Conservation (phyloP, 345 rosid species). For the Anastatica hierochuntica region DNA sequence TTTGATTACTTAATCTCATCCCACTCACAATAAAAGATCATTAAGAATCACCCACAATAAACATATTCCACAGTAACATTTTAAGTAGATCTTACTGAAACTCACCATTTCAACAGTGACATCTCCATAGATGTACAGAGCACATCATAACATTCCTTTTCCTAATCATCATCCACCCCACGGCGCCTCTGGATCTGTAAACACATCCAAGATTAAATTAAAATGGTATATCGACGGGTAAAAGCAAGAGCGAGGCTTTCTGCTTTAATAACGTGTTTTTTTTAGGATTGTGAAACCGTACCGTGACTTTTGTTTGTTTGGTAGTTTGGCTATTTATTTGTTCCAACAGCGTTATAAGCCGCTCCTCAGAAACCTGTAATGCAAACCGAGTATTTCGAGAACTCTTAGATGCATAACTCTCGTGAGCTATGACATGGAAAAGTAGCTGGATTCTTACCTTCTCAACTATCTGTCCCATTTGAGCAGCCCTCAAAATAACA, state of each 20-base stretch:
- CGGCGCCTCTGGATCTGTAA: constrained; percentile 93
- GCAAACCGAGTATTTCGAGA: neutral
- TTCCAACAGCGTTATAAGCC: constrained; percentile 77
- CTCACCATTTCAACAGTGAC: constrained; percentile 6
- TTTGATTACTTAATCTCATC: constrained; percentile 3
- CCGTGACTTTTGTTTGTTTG: constrained; percentile 92
- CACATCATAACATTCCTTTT: constrained; percentile 1
- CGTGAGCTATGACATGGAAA: no score
- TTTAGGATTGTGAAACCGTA: constrained; percentile 22
- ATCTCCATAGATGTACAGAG: constrained; percentile 15
- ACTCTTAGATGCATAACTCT: constrained; percentile 2
- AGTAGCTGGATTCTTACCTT: constrained; percentile 70
- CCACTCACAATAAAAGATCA: no score
- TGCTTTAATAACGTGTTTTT: neutral
- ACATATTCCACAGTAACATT: constrained; percentile 16
- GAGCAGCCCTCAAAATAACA: constrained; percentile 77
- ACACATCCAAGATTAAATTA: neutral
- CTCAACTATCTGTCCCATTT: constrained; percentile 86
- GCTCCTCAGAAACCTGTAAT: constrained; percentile 77
- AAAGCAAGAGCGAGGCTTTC: no score
- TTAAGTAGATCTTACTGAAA: constrained; percentile 2
- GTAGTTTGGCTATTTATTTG: constrained; percentile 86
- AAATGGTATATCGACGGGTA: no score
- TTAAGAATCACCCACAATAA: no score
- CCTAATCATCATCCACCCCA: constrained; percentile 78